phyloP scores from a whole-genome alignment of 2,329 filamentous ascomycete genomes.

The Didymellaceae sp. region DNA sequence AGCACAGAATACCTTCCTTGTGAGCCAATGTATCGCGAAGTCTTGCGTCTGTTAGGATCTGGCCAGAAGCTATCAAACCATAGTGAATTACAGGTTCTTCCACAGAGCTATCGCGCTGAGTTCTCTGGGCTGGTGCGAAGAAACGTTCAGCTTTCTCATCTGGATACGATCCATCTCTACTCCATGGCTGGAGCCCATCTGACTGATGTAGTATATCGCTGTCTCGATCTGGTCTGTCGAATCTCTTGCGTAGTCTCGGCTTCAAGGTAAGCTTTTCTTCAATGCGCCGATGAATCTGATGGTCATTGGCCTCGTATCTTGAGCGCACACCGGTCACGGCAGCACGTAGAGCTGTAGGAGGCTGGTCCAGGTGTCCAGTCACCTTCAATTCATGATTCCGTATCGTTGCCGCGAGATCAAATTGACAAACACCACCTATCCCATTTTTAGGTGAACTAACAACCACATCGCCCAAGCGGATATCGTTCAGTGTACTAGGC shows the following conservation, averaged over 20 bases:
- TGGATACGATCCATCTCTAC: no score
- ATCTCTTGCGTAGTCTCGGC: no score
- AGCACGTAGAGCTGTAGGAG: not conserved
- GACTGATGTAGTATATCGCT: no score
- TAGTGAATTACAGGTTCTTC: not conserved
- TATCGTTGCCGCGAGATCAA: not conserved
- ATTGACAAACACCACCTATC: not conserved
- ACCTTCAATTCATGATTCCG: not conserved
- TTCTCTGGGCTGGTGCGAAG: no score
- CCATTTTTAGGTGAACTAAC: not conserved
- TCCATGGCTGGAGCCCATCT: no score
- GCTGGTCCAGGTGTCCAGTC: not conserved
- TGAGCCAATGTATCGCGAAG: not conserved
- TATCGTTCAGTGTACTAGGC: not conserved
- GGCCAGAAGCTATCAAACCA: not conserved
- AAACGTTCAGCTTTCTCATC: no score
- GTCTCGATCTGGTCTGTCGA: no score
- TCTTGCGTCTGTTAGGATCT: not conserved
- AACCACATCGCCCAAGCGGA: not conserved
- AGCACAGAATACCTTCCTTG: not conserved
- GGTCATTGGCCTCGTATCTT: not conserved
- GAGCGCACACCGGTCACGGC: not conserved
- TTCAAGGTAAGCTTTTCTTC: no score
- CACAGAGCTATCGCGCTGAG: not conserved
- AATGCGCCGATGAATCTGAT: not conserved